These are phyloP conservation scores for Gracilaria gracilis DNA, from an alignment of 23 red algal genomes.

Conservation along the genomic window DNA sequence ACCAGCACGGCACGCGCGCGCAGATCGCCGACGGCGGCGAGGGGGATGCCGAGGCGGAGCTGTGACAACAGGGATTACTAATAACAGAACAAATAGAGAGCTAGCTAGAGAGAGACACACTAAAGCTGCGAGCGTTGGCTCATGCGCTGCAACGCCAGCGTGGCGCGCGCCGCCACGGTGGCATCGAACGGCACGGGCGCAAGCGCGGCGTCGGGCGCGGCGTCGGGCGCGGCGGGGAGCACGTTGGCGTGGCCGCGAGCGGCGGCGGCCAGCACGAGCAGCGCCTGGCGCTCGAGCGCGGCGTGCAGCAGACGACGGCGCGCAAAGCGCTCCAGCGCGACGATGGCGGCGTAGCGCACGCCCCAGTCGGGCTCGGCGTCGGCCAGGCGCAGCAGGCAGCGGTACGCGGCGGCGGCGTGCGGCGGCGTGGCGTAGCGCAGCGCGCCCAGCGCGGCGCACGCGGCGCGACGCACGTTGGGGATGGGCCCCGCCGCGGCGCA, in stretches of 20 bases:
- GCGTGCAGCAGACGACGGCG: neutral
- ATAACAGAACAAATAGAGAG: too few relatives aligned
- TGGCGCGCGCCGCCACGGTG: conserved; percentile 32
- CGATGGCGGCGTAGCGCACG: conserved; percentile 85
- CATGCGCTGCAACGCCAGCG: conserved; percentile 32
- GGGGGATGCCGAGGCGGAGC: too few relatives aligned
- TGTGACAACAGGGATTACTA: too few relatives aligned
- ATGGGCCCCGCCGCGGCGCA: conserved; percentile 82
- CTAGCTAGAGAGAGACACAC: too few relatives aligned
- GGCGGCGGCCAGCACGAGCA: conserved; percentile 3
- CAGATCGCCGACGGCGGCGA: too few relatives aligned
- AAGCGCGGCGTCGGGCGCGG: neutral
- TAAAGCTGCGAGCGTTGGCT: too few relatives aligned
- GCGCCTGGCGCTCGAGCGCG: neutral
- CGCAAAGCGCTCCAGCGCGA: conserved; percentile 68
- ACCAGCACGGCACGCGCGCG: too few relatives aligned
- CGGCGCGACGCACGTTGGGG: conserved; percentile 92
- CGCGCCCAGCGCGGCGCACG: conserved; percentile 55
- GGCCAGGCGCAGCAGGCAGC: conserved; percentile 47
- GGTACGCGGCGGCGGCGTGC: conserved; percentile 20
- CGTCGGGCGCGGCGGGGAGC: neutral
- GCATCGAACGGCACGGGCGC: neutral
- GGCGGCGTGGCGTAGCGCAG: conserved; percentile 38
- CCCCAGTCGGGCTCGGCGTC: conserved; percentile 80
- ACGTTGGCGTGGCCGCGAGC: conserved; percentile 5